Base-by-base conservation (phyloP, 2,329 filamentous ascomycete species). In the Chaetomium sp. region DNA sequence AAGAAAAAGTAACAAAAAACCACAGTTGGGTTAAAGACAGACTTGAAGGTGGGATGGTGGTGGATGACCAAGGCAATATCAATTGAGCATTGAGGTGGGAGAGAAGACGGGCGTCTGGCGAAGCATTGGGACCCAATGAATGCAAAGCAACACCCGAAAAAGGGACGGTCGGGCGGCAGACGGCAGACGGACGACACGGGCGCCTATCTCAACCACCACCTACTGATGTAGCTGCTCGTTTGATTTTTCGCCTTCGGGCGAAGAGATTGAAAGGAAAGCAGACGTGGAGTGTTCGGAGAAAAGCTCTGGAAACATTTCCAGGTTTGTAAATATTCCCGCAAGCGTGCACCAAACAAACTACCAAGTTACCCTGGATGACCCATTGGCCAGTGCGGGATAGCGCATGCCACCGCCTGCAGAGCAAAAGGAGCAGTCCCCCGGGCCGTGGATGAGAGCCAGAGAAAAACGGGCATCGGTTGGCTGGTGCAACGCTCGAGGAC, bases 11-110 rank as follows among this genome's bases (percentile, higher is more conserved):
- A 67, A 56, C 12, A 65, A 33, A 27, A 38, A 65, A 57, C 19
- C 51, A 25, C 45, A 38, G 19, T 64, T n/a, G 59, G 64, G 63
- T 69, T 69, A 69, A 70, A 66, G 69, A 73, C 65, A 69, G 67
- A 63, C 67, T 62, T 60, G 60, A 64, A 62, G 42, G 60, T 57
- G 35, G 38, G 62, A 54, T 51, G 62, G 62, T 12, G 27, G 58
- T 64, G 62, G 60, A 57, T 66, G 64, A 57, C 64, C 56, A 67
- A 58, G 21, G 65, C 25, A 57, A 68, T 68, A 71, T 69, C 64
- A 70, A 67, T 62, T 55, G 63, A 63, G 58, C 62, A 67, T 65
- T 35, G 38, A 50, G 63, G 59, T 49, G 59, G 58, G 47, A 54
- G 66, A 61, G 59, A 63, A 64, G 51, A 50, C 38, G 63, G 58